These are phyloP conservation scores for Pichia thaimueangensis DNA, from an alignment of 805 yeast genomes.

Conservation along the genomic window DNA sequence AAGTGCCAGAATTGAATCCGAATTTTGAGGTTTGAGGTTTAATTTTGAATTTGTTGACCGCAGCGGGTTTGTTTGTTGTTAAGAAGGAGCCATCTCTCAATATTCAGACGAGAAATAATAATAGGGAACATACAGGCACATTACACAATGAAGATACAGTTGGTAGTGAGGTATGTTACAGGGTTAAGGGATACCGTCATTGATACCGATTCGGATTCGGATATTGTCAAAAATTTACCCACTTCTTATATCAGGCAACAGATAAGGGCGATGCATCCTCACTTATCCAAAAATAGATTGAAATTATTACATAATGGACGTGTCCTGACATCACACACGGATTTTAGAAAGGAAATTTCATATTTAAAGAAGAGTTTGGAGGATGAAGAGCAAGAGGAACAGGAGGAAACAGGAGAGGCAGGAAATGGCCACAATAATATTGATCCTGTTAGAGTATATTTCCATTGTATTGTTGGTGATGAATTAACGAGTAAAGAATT, in stretches of 20 bases:
- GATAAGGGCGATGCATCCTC: slow-evolving; percentile 32
- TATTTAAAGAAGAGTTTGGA: slow-evolving; percentile 9
- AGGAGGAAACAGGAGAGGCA: slow-evolving; percentile 14
- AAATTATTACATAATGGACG: slow-evolving; percentile 66
- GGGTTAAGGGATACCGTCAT: slow-evolving; percentile 37
- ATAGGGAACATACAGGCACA: slow-evolving; percentile 4
- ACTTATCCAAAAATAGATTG: slow-evolving; percentile 39
- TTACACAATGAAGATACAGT: neutral
- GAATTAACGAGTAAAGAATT: slow-evolving; percentile 49
- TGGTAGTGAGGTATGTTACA: slow-evolving; percentile 42
- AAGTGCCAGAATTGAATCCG: too few relatives aligned
- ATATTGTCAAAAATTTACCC: slow-evolving; percentile 26
- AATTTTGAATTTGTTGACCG: too few relatives aligned
- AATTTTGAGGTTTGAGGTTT: too few relatives aligned
- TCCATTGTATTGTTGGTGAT: slow-evolving; percentile 79
- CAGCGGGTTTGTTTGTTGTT: too few relatives aligned
- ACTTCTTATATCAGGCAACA: slow-evolving; percentile 35
- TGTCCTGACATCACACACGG: slow-evolving; percentile 51
- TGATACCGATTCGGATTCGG: slow-evolving; percentile 23
- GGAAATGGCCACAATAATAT: too few relatives aligned
- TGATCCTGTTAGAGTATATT: slow-evolving; percentile 38
- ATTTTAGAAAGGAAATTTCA: slow-evolving; percentile 45
- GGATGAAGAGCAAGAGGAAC: slow-evolving; percentile 11
- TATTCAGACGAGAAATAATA: neutral
- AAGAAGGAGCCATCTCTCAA: neutral